These are phyloP conservation scores for Andrographis paniculata DNA, from an alignment of 305 asterid genomes.

Conservation along the genomic window DNA sequence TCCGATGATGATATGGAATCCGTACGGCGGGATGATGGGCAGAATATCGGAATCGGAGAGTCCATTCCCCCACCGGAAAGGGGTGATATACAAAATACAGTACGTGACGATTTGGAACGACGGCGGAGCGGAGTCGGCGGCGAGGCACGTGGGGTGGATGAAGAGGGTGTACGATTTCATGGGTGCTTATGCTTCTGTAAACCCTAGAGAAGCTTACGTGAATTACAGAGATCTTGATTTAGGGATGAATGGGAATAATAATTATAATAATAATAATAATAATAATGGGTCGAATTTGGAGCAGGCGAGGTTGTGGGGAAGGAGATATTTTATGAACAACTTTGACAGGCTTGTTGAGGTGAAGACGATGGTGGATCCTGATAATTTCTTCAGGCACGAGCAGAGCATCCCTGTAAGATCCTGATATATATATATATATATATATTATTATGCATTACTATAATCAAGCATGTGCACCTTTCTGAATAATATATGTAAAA, in stretches of 20 bases:
- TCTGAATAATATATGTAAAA: too few species aligned
- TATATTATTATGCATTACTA: too few species aligned
- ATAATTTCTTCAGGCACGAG: slow-evolving; percentile 14
- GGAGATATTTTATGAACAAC: slow-evolving; percentile 19
- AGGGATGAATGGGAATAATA: slow-evolving; percentile 12
- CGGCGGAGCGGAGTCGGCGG: background rate
- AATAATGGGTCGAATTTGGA: slow-evolving; percentile 5
- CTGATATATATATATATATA: too few species aligned
- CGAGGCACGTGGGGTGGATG: slow-evolving; percentile 15
- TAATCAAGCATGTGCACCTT: too few species aligned
- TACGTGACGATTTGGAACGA: slow-evolving; percentile 5
- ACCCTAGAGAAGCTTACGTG: slow-evolving; percentile 24
- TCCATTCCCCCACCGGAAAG: slow-evolving; percentile 33
- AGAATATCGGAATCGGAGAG: slow-evolving; percentile 16
- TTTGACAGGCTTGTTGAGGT: slow-evolving; percentile 9
- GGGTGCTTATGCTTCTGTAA: slow-evolving; percentile 21
- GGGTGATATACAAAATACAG: slow-evolving; percentile 19
- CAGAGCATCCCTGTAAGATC: slow-evolving; percentile 3
- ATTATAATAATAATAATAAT: slow-evolving; percentile 13
- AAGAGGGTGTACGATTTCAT: slow-evolving; percentile 19
- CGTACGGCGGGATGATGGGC: slow-evolving; percentile 26
- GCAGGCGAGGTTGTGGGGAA: slow-evolving; percentile 27
- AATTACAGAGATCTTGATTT: slow-evolving; percentile 36
- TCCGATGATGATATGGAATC: slow-evolving; percentile 10
- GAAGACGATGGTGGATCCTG: slow-evolving; percentile 17